Percentiles rank a stretch among this genome's conserved stretches.
Conservation (phyloP, 2,329 filamentous ascomycete species). For the Cladosporium austrohemisphaericum region DNA sequence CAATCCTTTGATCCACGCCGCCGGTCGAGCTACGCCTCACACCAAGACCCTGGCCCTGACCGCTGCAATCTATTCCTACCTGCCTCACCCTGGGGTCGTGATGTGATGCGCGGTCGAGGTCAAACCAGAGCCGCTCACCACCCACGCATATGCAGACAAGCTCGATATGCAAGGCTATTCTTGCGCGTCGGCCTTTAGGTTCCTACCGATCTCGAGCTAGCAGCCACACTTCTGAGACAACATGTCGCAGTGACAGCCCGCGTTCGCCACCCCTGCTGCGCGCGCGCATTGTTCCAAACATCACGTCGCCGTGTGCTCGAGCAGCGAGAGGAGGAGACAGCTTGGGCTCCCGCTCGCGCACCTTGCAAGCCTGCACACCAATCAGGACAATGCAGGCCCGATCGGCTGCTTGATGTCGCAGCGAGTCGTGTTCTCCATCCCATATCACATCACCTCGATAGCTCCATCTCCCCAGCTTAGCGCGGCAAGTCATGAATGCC, state of each 20-base stretch:
- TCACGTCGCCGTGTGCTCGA: slow-evolving; percentile 1
- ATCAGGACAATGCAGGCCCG: slow-evolving; percentile 13
- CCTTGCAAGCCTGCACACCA: neutral
- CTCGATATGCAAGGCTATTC: slow-evolving; percentile 10
- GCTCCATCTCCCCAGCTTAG: slow-evolving; percentile 8
- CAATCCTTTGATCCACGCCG: slow-evolving; percentile 14
- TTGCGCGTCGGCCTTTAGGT: slow-evolving; percentile 7
- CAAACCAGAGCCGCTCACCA: too few species aligned
- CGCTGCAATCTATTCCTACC: neutral
- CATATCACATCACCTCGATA: too few species aligned
- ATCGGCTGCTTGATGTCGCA: neutral
- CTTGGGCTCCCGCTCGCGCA: slow-evolving; percentile 3
- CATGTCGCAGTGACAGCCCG: slow-evolving; percentile 14
- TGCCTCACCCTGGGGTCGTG: too few species aligned
- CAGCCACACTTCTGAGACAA: slow-evolving; percentile 8
- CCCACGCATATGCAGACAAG: too few species aligned
- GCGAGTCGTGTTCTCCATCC: neutral
- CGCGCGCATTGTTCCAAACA: slow-evolving; percentile 6
- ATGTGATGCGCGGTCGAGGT: too few species aligned
- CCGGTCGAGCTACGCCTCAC: slow-evolving; percentile 11
- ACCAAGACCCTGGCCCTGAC: slow-evolving; percentile 10
- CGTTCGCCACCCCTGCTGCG: slow-evolving; percentile 11
- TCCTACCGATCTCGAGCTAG: slow-evolving; percentile 14
- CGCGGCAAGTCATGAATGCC: slow-evolving; percentile 6
- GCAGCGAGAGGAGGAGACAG: slow-evolving; percentile 1